These are phyloP conservation scores for Rhizopogon vulgaris DNA, from an alignment of 768 basidiomycete genomes.

Conservation along the genomic window DNA sequence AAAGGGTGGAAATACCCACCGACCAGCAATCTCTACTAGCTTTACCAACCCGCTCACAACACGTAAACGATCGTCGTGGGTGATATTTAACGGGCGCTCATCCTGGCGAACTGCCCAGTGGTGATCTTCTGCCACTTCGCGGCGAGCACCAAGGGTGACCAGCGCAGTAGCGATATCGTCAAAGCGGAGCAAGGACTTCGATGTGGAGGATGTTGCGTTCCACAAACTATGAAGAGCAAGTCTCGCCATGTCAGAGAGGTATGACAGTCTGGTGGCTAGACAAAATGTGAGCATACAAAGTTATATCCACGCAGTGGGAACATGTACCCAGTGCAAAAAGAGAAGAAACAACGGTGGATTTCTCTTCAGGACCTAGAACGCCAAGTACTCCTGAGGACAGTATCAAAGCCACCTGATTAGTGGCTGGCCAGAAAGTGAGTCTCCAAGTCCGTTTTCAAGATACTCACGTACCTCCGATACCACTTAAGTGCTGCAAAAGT, in stretches of 20 bases:
- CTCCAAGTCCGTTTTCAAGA: neutral
- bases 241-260: constrained; percentile 26
- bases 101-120: constrained; percentile 21
- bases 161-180: constrained; percentile 31
- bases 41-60: constrained; percentile 36
- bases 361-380: constrained; percentile 23
- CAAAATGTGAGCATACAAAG: neutral
- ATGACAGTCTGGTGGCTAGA: constrained; percentile 8
- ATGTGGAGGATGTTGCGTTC: constrained; percentile 9
- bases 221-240: constrained; percentile 31
- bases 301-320: neutral
- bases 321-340: constrained; percentile 37
- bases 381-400: constrained; percentile 38
- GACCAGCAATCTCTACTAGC: constrained; percentile 37
- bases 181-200: constrained; percentile 26
- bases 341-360: constrained; percentile 29
- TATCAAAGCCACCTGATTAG: constrained; percentile 29
- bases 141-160: constrained; percentile 39
- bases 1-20: constrained; percentile 30
- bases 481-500: constrained; percentile 27
- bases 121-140: constrained; percentile 26
- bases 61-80: constrained; percentile 20
- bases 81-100: constrained; percentile 8
- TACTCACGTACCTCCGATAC: constrained; percentile 28
- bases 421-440: constrained; percentile 27